phyloP scores from a whole-genome alignment of 2,329 filamentous ascomycete genomes.

The Microascus cirrosus region DNA sequence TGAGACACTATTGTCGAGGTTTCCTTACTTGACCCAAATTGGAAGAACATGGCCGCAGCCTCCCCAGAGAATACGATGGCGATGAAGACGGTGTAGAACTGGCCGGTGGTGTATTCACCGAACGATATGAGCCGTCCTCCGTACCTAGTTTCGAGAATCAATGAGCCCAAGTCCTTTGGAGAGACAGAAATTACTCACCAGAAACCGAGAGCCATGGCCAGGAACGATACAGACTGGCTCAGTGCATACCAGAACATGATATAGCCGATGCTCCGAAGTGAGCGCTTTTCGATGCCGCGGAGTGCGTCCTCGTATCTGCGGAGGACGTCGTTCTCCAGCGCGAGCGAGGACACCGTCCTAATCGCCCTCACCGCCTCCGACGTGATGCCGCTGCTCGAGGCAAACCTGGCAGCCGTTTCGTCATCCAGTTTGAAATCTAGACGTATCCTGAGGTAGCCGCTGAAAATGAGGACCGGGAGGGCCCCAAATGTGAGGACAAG shows the following conservation, averaged over 20 bases:
- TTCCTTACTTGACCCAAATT: constrained; percentile 29
- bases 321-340: constrained; percentile 30
- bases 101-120: constrained; percentile 30
- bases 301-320: constrained; percentile 19
- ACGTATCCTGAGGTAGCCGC: constrained; percentile 35
- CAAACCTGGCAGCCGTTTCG: constrained; percentile 28
- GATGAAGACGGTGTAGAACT: constrained; percentile 40
- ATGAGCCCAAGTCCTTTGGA: neutral
- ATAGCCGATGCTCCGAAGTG: constrained; percentile 18
- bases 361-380: constrained; percentile 37
- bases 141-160: constrained; percentile 13
- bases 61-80: constrained; percentile 34
- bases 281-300: constrained; percentile 17
- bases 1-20: neutral
- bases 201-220: constrained; percentile 25
- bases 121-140: constrained; percentile 25
- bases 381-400: constrained; percentile 33
- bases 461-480: constrained; percentile 29
- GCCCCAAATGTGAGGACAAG: constrained; percentile 33
- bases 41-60: constrained; percentile 26
- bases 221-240: constrained; percentile 25
- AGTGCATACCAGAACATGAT: constrained; percentile 29
- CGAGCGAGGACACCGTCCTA: constrained; percentile 35
- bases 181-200: constrained; percentile 15
- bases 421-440: constrained; percentile 34